A percentile compares a stretch with the other conserved stretches of the same genome.
Evolutionary conservation across 352 stramenopile genomes (phyloP).

Genomic region (Elongisporangium undulatum): DNA sequence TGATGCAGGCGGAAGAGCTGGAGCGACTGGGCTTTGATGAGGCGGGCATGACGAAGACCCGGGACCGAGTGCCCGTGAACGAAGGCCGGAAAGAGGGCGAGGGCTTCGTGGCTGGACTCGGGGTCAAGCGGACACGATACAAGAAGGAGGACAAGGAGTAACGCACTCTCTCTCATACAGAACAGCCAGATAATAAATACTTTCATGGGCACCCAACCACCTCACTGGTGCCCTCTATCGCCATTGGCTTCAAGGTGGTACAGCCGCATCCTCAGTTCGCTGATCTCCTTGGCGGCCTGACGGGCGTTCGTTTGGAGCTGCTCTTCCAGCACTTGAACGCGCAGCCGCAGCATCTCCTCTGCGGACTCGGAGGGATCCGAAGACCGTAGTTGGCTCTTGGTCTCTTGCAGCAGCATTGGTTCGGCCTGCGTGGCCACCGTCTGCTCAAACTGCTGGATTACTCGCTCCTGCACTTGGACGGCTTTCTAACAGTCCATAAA

Average conservation of each 20-base stretch:
- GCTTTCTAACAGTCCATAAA: constrained; percentile 31
- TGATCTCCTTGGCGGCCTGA: constrained; percentile 51
- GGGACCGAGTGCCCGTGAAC: constrained; percentile 28
- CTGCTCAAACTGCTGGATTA: constrained; percentile 78
- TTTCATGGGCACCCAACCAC: not conserved
- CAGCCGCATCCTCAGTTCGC: constrained; percentile 51
- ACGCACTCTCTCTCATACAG: constrained; percentile 11
- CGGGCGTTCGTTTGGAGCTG: constrained; percentile 65
- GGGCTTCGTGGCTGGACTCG: constrained; percentile 77
- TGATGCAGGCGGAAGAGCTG: constrained; percentile 85
- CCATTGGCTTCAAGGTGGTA: constrained; percentile 49
- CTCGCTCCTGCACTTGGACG: constrained; percentile 69
- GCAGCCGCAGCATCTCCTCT: constrained; percentile 31
- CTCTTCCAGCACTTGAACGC: constrained; percentile 60
- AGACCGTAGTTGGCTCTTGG: not conserved
- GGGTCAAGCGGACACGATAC: constrained; percentile 70
- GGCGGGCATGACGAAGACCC: constrained; percentile 69
- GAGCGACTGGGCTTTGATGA: constrained; percentile 81
- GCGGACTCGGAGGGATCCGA: constrained; percentile 9
- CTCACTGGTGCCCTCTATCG: not conserved
- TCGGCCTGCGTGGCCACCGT: constrained; percentile 36
- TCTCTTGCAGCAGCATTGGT: not conserved
- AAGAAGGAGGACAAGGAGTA: constrained; percentile 27
- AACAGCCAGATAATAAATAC: constrained; percentile 10
- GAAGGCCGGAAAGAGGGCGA: constrained; percentile 80